Evolutionary conservation across 208 protist genomes (phyloP).

Genomic region (Leishmania aethiopica): DNA sequence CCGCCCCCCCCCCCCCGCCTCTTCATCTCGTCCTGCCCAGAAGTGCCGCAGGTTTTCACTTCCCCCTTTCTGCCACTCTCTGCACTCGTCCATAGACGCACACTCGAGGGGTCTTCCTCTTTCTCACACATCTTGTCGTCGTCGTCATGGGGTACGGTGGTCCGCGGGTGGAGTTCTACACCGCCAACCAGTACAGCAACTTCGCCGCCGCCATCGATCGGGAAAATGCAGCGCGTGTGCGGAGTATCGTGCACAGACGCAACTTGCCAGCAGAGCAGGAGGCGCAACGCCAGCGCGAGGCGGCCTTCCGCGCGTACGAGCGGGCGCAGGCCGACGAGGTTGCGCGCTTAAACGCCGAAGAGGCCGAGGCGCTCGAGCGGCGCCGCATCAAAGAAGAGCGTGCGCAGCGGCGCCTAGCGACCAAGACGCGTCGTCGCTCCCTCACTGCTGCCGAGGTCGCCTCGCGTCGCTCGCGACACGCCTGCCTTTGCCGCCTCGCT

Average conservation of each 20-base stretch:
- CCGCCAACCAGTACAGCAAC: conserved; percentile 60
- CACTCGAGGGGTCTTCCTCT: not conserved
- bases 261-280: conserved; percentile 22
- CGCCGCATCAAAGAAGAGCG: conserved; percentile 33
- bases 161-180: conserved; percentile 70
- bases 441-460: conserved; percentile 20
- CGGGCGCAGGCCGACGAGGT: conserved; percentile 27
- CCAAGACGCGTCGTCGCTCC: conserved; percentile 3
- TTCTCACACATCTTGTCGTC: not conserved
- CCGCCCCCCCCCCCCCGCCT: not conserved
- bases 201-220: conserved; percentile 55
- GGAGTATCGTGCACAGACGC: conserved; percentile 37
- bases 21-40: not conserved
- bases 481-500: conserved; percentile 52
- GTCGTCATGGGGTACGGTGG: conserved; percentile 55
- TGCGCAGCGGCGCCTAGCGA: conserved; percentile 17
- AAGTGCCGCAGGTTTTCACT: not conserved
- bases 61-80: not conserved
- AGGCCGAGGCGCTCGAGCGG: conserved; percentile 29
- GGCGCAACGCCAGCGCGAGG: conserved; percentile 31
- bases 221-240: conserved; percentile 67
- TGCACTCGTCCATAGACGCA: not conserved
- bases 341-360: conserved; percentile 17
- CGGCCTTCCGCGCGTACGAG: conserved; percentile 36
- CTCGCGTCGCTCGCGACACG: conserved; percentile 16